Evolutionary conservation across 2,329 filamentous ascomycete species (phyloP).

Genomic region (Byssoonygena ceratinophila): DNA sequence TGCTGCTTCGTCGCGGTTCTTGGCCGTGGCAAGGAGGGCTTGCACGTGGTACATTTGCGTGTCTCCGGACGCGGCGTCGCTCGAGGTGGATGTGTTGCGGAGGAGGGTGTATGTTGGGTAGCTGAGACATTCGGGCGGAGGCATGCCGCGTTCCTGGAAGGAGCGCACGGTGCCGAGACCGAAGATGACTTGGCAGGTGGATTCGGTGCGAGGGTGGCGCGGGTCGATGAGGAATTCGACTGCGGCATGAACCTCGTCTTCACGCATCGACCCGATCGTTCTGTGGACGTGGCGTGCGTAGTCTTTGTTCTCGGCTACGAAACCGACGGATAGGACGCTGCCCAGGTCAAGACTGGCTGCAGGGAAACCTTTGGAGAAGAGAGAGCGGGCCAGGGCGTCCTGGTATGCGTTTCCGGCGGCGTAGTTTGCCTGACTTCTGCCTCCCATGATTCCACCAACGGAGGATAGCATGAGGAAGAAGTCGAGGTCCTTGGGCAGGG

Average conservation of each 20-base stretch:
- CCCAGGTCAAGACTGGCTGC: slow-evolving; percentile 25
- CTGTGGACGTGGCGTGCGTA: slow-evolving; percentile 13
- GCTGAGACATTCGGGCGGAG: slow-evolving; percentile 18
- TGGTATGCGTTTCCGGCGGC: slow-evolving; percentile 33
- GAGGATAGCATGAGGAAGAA: slow-evolving; percentile 39
- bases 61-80: slow-evolving; percentile 11
- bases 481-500: slow-evolving; percentile 26
- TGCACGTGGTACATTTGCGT: slow-evolving; percentile 9
- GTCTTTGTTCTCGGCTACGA: slow-evolving; percentile 19
- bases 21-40: slow-evolving; percentile 15
- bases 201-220: slow-evolving; percentile 13
- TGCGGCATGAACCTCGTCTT: slow-evolving; percentile 12
- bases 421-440: slow-evolving; percentile 39
- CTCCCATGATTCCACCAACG: slow-evolving; percentile 36
- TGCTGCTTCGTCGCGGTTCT: slow-evolving; percentile 15
- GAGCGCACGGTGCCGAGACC: slow-evolving; percentile 17
- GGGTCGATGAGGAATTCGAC: slow-evolving; percentile 19
- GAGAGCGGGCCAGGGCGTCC: slow-evolving; percentile 28
- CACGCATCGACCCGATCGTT: slow-evolving; percentile 7
- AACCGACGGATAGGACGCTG: slow-evolving; percentile 27
- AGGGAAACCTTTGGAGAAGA: slow-evolving; percentile 19
- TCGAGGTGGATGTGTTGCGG: slow-evolving; percentile 1
- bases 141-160: slow-evolving; percentile 17
- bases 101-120: slow-evolving; percentile 21
- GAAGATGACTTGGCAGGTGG: slow-evolving; percentile 17